Base-by-base conservation (phyloP, 108 stramenopile species). In the Fistulifera solaris region DNA sequence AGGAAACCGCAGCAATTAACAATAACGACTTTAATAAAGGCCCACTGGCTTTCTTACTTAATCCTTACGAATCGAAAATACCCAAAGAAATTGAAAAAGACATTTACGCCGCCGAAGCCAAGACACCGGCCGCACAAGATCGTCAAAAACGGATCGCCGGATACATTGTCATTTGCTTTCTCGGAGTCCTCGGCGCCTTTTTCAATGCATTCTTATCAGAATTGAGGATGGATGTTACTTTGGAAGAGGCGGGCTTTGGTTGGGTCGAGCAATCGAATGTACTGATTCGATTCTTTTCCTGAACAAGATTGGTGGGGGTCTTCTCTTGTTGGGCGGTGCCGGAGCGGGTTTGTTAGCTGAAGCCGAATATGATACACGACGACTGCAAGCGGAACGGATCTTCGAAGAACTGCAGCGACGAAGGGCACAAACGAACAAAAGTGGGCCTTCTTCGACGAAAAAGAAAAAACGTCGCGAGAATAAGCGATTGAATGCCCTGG, bases 161-260 rank as follows among this genome's bases (percentile, higher is more conserved):
- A 0, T 88, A 87, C 62, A 54, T 63, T 7, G 12, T 52, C 17
- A 22, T 81, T 15, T 73, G 73, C 10, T 39, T 77, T 54, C 11
- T 44, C 22, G 76, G 76, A 40, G 40, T 78, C 27, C 1, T 48
- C 1, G 21, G 71, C 8, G 78, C 78, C 1, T 64, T 80, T 15
- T 81, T 81, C 65, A 89, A 89, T 58, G 81, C 67, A 31, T 89
- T 89, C 52, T 61, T 89, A 23, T 66, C 72, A 0, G 76, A 83
- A 40, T 22, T 89, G 12, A 62, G 87, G 23, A 58, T 45, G 59
- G 16, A 45, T 40, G 47, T 54, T 31, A 18, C 35, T 0, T 56
- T 88, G 38, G 50, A 47, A 6, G 70, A 81, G 17, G 60, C 68
- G 35, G 85, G 83, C 0, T 91, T 85, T 72, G 83, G 66, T 23